phyloP scores from a whole-genome alignment of 805 yeast genomes.

The Sugiyamaella americana region DNA sequence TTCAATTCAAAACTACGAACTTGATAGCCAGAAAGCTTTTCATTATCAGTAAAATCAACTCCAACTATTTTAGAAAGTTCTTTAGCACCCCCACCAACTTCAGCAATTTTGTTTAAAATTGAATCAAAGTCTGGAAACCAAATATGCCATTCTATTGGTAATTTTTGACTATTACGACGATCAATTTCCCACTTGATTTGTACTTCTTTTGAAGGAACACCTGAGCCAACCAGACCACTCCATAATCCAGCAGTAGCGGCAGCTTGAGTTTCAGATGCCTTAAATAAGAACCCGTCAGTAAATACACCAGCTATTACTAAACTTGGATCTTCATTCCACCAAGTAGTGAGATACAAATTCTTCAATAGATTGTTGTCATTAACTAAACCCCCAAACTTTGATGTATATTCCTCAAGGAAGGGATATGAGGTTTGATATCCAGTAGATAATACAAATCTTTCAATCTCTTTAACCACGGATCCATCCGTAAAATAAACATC shows the following conservation, averaged over 20 bases:
- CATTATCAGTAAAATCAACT: neutral
- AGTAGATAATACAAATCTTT: constrained; percentile 33
- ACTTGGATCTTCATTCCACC: constrained; percentile 35
- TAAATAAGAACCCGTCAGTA: constrained; percentile 10
- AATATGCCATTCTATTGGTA: constrained; percentile 11
- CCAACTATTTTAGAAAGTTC: constrained; percentile 1
- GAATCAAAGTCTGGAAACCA: constrained; percentile 14
- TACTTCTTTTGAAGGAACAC: constrained; percentile 8
- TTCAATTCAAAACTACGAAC: constrained; percentile 6
- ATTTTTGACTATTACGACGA: neutral
- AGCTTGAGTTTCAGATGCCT: constrained; percentile 14
- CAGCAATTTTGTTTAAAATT: constrained; percentile 6
- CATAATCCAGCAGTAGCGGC: constrained; percentile 12
- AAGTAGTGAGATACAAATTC: constrained; percentile 35
- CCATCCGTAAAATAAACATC: constrained; percentile 19
- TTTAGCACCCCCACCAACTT: constrained; percentile 7
- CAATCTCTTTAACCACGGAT: constrained; percentile 24
- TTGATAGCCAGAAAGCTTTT: constrained; percentile 2
- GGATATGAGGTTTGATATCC: constrained; percentile 37
- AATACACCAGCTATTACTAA: constrained; percentile 22
- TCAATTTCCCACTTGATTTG: constrained; percentile 10
- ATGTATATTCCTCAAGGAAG: constrained; percentile 18
- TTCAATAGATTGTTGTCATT: constrained; percentile 29
- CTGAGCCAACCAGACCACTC: constrained; percentile 7
- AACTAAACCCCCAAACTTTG: constrained; percentile 14